phyloP scores from a whole-genome alignment of 768 basidiomycete species.

The Lactarius quietus region DNA sequence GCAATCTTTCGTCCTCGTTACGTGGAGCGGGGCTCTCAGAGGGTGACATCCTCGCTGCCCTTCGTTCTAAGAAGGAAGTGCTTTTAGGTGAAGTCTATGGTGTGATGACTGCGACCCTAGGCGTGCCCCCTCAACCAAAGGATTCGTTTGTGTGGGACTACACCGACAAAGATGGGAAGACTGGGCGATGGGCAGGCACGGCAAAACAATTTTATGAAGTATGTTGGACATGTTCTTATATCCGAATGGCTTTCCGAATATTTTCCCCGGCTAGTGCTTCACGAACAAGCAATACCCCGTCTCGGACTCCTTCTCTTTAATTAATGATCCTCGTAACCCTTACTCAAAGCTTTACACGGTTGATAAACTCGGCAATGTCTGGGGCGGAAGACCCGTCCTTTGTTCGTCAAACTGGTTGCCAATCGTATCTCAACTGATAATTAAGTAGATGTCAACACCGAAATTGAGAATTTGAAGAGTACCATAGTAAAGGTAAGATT shows the following conservation, averaged over 20 bases:
- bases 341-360: conserved; percentile 87
- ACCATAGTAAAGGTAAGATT: conserved; percentile 68
- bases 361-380: conserved; percentile 88
- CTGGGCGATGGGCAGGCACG: conserved; percentile 72
- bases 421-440: conserved; percentile 2
- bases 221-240: conserved; percentile 8
- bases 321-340: conserved; percentile 89
- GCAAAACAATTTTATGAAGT: conserved; percentile 73
- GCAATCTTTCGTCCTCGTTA: conserved; percentile 55
- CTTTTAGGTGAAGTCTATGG: conserved; percentile 82
- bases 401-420: conserved; percentile 50
- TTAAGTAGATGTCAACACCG: conserved; percentile 79
- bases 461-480: conserved; percentile 75
- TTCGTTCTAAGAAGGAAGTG: conserved; percentile 81
- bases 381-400: conserved; percentile 78
- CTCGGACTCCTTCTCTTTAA: conserved; percentile 81
- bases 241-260: conserved; percentile 22
- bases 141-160: conserved; percentile 85
- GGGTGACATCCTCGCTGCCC: conserved; percentile 46
- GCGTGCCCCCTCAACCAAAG: conserved; percentile 75
- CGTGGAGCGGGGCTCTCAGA: conserved; percentile 45
- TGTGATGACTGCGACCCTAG: conserved; percentile 81
- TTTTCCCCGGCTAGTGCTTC: conserved; percentile 21
- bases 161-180: conserved; percentile 74
- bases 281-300: conserved; percentile 33